Evolutionary conservation across 805 yeast species (phyloP), one percentile per base, ranked within the genome.

Genomic region (Candida coleopterorum): DNA sequence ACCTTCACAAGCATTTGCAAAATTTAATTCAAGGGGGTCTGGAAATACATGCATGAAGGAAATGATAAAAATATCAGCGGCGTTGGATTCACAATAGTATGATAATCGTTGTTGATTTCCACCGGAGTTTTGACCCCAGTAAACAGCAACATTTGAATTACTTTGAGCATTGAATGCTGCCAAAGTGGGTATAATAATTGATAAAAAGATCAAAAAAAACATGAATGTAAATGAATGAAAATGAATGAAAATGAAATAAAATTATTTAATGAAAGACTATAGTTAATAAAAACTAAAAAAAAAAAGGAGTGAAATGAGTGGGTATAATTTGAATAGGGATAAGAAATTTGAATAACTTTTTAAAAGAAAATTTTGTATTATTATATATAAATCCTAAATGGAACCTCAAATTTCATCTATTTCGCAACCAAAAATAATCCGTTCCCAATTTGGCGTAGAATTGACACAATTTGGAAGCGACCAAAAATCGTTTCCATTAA

Each of bases 1-100:
- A 10, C 46, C 53, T 3, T 56, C 41, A 46, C 79, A 74, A 26
- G 67, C 68, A 44, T 55, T 70, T 26, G 88, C 81, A 52, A 86
- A 52, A 39, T 60, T 49, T 29, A 58, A 37, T n/a, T 40, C 60
- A 49, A 43, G 35, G 18, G 44, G 34, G 14, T 23, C 18, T 4
- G 87, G 81, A 59, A 82, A 88, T 9, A 64, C 57, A 38, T 72
- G 60, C 51, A 88, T 57, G 61, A 89, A 89, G 1, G 96, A 75
- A 23, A 88, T 52, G 9, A 88, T 52, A 39, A 82, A 67, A 36
- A 85, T 77, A 48, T 85, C 95, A 18, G 85, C 87, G 32, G 77
- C 71, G 38, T 76, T 74, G 34, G 77, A 68, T 40, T 68, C 64
- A 69, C 96, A 87, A 65, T 85, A 85, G 32, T 55, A 37, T 25